A percentile compares a stretch with the other conserved stretches of the same genome.
Evolutionary conservation across 805 yeast species (phyloP).

Genomic region (Ogataea methylovora): DNA sequence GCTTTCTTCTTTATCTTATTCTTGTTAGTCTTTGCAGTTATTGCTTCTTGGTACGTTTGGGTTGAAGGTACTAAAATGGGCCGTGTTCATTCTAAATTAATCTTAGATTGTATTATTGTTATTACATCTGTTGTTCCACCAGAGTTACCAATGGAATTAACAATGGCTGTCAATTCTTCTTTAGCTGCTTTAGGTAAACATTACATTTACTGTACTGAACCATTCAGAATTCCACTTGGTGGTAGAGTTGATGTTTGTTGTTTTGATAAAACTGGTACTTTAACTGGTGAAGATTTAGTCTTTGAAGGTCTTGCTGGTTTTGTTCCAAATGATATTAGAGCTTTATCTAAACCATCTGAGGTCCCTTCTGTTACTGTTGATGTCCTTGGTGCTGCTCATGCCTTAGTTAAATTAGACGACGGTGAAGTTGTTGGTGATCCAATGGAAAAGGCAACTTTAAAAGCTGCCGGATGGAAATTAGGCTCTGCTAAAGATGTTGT

Average conservation of each 20-base stretch:
- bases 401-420: constrained; percentile 86
- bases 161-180: constrained; percentile 95
- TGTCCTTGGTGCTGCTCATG: constrained; percentile 93
- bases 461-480: constrained; percentile 80
- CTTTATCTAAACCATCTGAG: constrained; percentile 41
- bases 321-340: constrained; percentile 38
- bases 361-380: constrained; percentile 64
- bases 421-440: constrained; percentile 99
- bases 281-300: constrained; percentile 92
- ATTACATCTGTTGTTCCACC: constrained; percentile 98
- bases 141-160: constrained; percentile 97
- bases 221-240: constrained; percentile 95
- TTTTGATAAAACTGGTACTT: constrained; percentile 96
- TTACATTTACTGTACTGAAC: constrained; percentile 95
- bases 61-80: constrained; percentile 95
- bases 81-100: constrained; percentile 86
- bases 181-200: constrained; percentile 80
- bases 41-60: constrained; percentile 98
- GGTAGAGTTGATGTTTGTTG: constrained; percentile 98
- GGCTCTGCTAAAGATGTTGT: constrained; percentile 66
- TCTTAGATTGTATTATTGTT: constrained; percentile 91
- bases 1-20: constrained; percentile 89
- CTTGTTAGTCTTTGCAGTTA: constrained; percentile 82
- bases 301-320: constrained; percentile 96
- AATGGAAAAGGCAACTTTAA: constrained; percentile 94